phyloP scores from a whole-genome alignment of 2,329 filamentous ascomycete species.

The Colletotrichum caudatum region DNA sequence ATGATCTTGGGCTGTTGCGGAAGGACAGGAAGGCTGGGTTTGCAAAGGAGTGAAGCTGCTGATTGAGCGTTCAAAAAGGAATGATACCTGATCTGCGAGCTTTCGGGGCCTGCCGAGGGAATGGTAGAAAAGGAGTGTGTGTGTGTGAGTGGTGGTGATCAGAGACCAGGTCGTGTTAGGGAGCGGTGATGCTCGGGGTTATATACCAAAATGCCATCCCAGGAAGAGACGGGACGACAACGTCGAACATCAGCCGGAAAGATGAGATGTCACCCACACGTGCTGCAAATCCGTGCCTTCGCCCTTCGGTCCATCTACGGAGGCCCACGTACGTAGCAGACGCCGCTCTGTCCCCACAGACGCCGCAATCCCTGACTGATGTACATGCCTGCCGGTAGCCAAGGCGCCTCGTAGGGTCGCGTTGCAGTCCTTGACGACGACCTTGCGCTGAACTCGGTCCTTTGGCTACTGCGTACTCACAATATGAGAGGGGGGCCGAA shows the following conservation, averaged over 20 bases:
- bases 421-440: constrained; percentile 24
- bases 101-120: constrained; percentile 41
- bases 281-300: constrained; percentile 8
- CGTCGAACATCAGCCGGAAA: constrained; percentile 18
- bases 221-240: constrained; percentile 28
- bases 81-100: constrained; percentile 37
- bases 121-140: constrained; percentile 20
- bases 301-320: constrained; percentile 31
- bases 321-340: constrained; percentile 35
- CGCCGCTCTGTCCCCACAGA: constrained; percentile 30
- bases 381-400: no score
- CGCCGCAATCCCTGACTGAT: constrained; percentile 19
- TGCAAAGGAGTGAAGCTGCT: constrained; percentile 40
- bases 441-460: constrained; percentile 12
- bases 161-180: not conserved
- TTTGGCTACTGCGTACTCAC: not conserved
- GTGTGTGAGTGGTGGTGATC: constrained; percentile 43
- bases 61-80: constrained; percentile 32
- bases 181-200: constrained; percentile 23
- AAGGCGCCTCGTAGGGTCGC: not conserved
- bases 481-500: not conserved
- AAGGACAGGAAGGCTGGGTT: constrained; percentile 29
- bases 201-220: constrained; percentile 31
- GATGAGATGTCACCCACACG: constrained; percentile 35
- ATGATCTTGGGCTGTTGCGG: constrained; percentile 15